phyloP scores from a whole-genome alignment of 2,329 filamentous ascomycete species.

The Acarospora socialis region DNA sequence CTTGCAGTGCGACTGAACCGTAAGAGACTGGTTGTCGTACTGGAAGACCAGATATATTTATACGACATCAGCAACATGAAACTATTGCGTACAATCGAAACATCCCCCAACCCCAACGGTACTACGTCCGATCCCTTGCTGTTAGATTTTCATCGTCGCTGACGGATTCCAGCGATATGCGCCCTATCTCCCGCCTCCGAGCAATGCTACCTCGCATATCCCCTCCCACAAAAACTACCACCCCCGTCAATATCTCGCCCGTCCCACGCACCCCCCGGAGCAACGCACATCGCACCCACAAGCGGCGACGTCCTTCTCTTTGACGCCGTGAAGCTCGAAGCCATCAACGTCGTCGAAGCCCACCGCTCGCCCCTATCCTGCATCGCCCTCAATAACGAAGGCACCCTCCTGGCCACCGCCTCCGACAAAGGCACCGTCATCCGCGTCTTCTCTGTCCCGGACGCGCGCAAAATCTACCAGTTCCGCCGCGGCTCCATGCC shows the following conservation, averaged over 20 bases:
- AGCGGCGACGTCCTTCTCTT: conserved; percentile 89
- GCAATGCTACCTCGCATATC: conserved; percentile 90
- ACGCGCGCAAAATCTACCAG: conserved; percentile 85
- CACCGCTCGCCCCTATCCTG: conserved; percentile 84
- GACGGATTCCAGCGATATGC: conserved; percentile 52
- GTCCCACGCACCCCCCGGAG: conserved; percentile 63
- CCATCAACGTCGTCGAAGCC: conserved; percentile 88
- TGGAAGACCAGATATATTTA: conserved; percentile 93
- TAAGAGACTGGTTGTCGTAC: conserved; percentile 80
- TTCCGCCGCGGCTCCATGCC: conserved; percentile 93
- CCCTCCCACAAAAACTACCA: conserved; percentile 54
- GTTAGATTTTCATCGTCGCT: conserved; percentile 3
- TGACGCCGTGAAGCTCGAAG: conserved; percentile 76
- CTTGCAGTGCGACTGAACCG: conserved; percentile 87
- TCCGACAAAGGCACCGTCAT: conserved; percentile 98
- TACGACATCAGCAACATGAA: conserved; percentile 99
- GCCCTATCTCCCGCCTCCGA: conserved; percentile 88
- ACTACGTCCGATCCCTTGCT: conserved; percentile 16
- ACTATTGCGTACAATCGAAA: conserved; percentile 79
- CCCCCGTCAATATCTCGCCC: conserved; percentile 44
- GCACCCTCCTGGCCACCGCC: conserved; percentile 80
- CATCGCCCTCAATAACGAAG: conserved; percentile 83
- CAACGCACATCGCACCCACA: conserved; percentile 66
- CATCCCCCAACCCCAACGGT: conserved; percentile 77
- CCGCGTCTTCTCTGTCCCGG: conserved; percentile 82